Evolutionary conservation across 352 stramenopile genomes (phyloP), one percentile per base, ranked within the genome.

Genomic region (Achlya hypogyna): DNA sequence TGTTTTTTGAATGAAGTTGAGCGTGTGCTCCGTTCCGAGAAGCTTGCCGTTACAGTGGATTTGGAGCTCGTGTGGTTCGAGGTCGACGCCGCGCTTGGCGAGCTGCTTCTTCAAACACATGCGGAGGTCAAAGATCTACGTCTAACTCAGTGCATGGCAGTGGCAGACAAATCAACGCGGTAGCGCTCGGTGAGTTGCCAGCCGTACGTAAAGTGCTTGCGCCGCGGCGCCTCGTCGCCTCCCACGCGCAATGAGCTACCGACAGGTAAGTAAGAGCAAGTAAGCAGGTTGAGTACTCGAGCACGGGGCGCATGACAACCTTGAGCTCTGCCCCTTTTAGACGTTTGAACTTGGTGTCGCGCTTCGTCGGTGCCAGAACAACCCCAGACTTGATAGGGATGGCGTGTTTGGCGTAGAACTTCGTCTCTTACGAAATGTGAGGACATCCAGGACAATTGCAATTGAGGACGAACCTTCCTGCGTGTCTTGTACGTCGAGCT

Each of bases 11-110:
- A 67, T 67, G 28, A 67, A 67, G 16, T 51, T n/a, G 45, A 67
- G 60, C 60, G 60, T 58, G 35, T 67, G 60, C 28, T 67, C 60
- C n/a, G 45, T 67, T 14, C 60, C 60, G 16, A 67, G 43, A 25
- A 58, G 40, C 32, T 67, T 42, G 51, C 47, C 60, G 4, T 59
- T 38, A 45, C 60, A 67, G 14, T 27, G 51, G 10, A 67, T 47
- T 52, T 67, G 40, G 4, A 67, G 25, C n/a, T 67, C 40, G 8
- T 49, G 27, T 23, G 51, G 43, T 5, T 58, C 60, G 18, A 67
- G n/a, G 12, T 22, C 16, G 8, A 59, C 40, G 12, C 51, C 51
- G 20, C 32, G 29, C 29, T 42, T 59, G 9, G 20, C 12, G 29
- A 67, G 20, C 25, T 59, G 35, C 32, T 67, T 67, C 22, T 45